Evolutionary conservation across 1,284 basidiomycete species (phyloP), one percentile per base, ranked within the genome.

Genomic region (Trichosporon faecale): DNA sequence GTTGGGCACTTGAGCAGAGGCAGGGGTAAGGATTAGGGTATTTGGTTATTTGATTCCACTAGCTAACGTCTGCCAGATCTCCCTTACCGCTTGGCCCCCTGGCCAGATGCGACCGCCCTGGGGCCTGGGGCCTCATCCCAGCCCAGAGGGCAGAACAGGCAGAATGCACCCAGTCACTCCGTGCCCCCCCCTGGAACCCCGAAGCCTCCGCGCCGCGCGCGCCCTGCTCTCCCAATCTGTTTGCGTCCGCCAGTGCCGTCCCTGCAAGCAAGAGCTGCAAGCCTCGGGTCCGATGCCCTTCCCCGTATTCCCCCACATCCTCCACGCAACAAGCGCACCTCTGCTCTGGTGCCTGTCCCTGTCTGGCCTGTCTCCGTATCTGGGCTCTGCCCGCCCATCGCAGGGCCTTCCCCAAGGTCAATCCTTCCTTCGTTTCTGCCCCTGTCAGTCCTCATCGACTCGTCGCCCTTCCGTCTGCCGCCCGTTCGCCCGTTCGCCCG

Each of bases 61-160:
- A 60, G 55, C 49, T 52, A 52, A 52, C 49, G 49, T 23, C 49
- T 52, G 49, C 49, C 55, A 60, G 55, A 60, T 60, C 55, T 60
- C 55, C 29, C 55, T 60, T 60, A 27, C 55, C 27, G 55, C 55
- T 60, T 31, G 8, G 23, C 25, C 27, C 55, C 55, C 55, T 31
- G 55, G 55, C 25, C 16, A 27, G 27, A 16, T 21, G 11, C n/a
- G 25, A 1, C n/a, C 18, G 29, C 63, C 33, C 63, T 64, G 61
- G 16, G n/a, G 3, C n/a, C 61, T 64, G 11, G 18, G 63, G 40
- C 40, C 40, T 18, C 40, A 14, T 7, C 37, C 9, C 33, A 5
- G 9, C 33, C 5, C 33, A 5, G 33, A 4, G 5, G 9, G 33
- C n/a, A 33, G 33, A 5, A 33, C 33, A 5, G 37, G 11, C 37